Base-by-base conservation (phyloP, 208 protist genomes). In the Leishmania mexicana region DNA sequence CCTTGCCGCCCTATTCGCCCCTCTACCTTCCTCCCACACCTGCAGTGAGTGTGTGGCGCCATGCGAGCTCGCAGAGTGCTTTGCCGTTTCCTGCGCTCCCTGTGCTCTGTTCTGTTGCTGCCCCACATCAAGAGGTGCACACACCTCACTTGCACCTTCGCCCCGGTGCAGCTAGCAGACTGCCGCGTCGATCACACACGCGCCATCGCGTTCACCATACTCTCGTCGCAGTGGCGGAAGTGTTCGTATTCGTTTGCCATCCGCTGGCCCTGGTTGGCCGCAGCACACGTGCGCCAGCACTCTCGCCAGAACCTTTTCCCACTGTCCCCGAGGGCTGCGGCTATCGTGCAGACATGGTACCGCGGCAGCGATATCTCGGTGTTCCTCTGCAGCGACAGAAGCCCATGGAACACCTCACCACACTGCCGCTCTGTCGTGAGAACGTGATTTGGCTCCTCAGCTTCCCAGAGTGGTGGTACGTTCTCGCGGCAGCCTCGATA, bases 331-430 rank as follows among this genome's bases (percentile, higher is more conserved):
- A 10, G 81, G 68, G 54, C 72, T 31, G 2, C 2, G 28, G 51
- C 67, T 4, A 85, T 31, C 1, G 84, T 83, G 38, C 84, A 90
- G 49, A 88, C 60, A 1, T 81, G 62, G 47, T 88, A 87, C 31
- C 15, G 79, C 8, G 79, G 85, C 17, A 88, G 62, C 21, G 65
- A 38, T 5, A 87, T n/a, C 31, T 79, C 28, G 1, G 68, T n/a
- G 2, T 28, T 8, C 24, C 13, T 62, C 73, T 84, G 80, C 64
- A 87, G 71, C 78, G 79, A 84, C 45, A 71, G 19, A 64, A 87
- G 58, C 19, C 47, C 57, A 28, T 28, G 38, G 54, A 54, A 58
- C n/a, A 90, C 81, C 51, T 87, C 77, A 7, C 83, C 57, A 42
- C 24, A 5, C 35, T 64, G 81, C 17, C 35, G 15, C 38, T 49